These are phyloP conservation scores for Syzygium aqueum DNA, from an alignment of 345 rosid species.

Conservation along the genomic window DNA sequence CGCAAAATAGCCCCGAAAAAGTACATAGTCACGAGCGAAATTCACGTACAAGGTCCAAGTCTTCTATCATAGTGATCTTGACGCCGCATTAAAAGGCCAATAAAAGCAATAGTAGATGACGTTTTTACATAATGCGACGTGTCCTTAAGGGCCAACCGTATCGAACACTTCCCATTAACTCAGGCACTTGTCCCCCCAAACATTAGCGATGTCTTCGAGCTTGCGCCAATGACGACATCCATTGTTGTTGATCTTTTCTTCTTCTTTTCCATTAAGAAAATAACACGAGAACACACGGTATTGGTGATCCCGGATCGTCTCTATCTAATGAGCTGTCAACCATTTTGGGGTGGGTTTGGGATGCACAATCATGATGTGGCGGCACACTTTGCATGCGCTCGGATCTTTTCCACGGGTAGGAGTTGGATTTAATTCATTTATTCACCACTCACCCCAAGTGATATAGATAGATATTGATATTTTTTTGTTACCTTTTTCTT, in stretches of 20 bases:
- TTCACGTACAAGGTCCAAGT: not conserved
- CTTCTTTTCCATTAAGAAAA: not conserved
- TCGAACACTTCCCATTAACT: not conserved
- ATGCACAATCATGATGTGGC: not conserved
- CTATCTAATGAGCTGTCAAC: not conserved
- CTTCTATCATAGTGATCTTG: not conserved
- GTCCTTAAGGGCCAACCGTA: not conserved
- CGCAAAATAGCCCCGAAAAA: not conserved
- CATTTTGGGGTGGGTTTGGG: not conserved
- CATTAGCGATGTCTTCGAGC: not conserved
- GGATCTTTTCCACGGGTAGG: not conserved
- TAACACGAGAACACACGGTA: not conserved
- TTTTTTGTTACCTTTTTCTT: no score
- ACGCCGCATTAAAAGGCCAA: not conserved
- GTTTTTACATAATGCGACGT: not conserved
- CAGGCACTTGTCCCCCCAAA: not conserved
- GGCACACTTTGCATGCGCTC: not conserved
- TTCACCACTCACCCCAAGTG: not conserved
- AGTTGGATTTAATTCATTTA: not conserved
- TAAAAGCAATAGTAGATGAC: no score
- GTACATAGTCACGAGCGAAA: not conserved
- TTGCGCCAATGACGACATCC: not conserved
- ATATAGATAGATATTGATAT: not conserved
- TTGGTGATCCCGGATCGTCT: not conserved
- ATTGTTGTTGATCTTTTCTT: not conserved